Percentiles rank a stretch among this genome's conserved stretches.
phyloP scores from a whole-genome alignment of 1,139 yeast species.

The Kodamaea suecica region DNA sequence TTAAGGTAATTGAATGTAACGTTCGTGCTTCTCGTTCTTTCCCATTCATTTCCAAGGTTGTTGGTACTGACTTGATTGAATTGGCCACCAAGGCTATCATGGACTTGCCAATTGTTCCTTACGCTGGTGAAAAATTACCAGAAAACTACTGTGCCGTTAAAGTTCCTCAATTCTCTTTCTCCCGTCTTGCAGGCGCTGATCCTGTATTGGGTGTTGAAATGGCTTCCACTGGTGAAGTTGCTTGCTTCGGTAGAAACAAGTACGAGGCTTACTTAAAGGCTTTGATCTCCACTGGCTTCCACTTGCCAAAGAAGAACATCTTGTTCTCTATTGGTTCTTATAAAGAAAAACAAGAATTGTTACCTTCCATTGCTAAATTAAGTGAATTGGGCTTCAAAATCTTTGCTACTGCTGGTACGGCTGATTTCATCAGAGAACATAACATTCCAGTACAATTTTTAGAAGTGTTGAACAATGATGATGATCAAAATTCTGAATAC shows the following conservation, averaged over 20 bases:
- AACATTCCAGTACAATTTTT: slow-evolving; percentile 91
- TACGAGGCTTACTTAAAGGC: slow-evolving; percentile 97
- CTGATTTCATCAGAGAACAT: slow-evolving; percentile 95
- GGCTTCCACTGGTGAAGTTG: slow-evolving; percentile 99
- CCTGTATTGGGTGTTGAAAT: slow-evolving; percentile 98
- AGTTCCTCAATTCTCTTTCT: slow-evolving; percentile 97
- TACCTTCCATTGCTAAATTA: slow-evolving; percentile 82
- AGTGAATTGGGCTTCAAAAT: slow-evolving; percentile 82
- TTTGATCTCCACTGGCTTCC: slow-evolving; percentile 91
- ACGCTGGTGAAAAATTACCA: slow-evolving; percentile 85
- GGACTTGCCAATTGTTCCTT: slow-evolving; percentile 84
- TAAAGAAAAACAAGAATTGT: slow-evolving; percentile 90
- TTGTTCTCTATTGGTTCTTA: slow-evolving; percentile 94
- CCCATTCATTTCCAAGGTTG: slow-evolving; percentile 98
- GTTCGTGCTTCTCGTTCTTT: slow-evolving; percentile 98
- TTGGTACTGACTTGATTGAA: slow-evolving; percentile 94
- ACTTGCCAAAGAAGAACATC: slow-evolving; percentile 91
- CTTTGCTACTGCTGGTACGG: slow-evolving; percentile 98
- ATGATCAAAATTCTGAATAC: slow-evolving; percentile 86
- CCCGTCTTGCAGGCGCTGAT: slow-evolving; percentile 97
- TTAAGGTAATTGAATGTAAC: slow-evolving; percentile 97
- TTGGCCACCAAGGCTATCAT: slow-evolving; percentile 96
- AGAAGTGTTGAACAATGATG: slow-evolving; percentile 75
- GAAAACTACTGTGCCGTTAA: slow-evolving; percentile 94
- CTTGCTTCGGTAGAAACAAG: slow-evolving; percentile 92